Evolutionary conservation across 176 grass and related monocot genomes (phyloP).

Genomic region (Oryza glumipatula): DNA sequence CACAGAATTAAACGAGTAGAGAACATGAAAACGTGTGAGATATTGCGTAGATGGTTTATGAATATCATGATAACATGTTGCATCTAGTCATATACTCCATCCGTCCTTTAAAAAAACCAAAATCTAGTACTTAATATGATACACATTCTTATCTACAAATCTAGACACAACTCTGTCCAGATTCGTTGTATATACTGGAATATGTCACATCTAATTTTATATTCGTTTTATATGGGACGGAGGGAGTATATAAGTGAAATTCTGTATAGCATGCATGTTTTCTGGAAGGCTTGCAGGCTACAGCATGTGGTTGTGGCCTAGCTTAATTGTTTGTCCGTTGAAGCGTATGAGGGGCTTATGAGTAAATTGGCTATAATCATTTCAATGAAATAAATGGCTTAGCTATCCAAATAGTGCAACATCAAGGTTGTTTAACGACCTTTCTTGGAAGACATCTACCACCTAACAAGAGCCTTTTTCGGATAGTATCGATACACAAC

Average conservation of each 20-base stretch:
- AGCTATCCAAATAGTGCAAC: neutral
- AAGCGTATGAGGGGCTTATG: neutral
- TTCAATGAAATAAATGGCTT: neutral
- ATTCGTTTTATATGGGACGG: too few species aligned
- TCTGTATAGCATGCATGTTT: neutral
- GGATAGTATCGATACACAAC: neutral
- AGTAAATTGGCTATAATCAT: neutral
- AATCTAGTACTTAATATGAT: too few species aligned
- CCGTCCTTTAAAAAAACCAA: too few species aligned
- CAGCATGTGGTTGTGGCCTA: neutral
- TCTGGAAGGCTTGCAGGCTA: neutral
- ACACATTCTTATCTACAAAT: too few species aligned
- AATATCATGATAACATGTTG: neutral
- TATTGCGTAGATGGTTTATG: neutral
- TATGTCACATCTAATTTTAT: too few species aligned
- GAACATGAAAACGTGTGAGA: neutral
- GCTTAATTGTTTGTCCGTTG: neutral
- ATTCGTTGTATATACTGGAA: too few species aligned
- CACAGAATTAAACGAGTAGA: neutral
- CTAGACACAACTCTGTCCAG: too few species aligned
- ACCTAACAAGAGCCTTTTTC: neutral
- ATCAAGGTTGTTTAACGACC: neutral
- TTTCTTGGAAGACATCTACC: neutral
- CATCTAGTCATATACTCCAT: neutral
- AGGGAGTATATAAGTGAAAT: neutral